Evolutionary conservation across 805 yeast species (phyloP), one percentile per base, ranked within the genome.

Genomic region (Barnettozyma wickerhamii): DNA sequence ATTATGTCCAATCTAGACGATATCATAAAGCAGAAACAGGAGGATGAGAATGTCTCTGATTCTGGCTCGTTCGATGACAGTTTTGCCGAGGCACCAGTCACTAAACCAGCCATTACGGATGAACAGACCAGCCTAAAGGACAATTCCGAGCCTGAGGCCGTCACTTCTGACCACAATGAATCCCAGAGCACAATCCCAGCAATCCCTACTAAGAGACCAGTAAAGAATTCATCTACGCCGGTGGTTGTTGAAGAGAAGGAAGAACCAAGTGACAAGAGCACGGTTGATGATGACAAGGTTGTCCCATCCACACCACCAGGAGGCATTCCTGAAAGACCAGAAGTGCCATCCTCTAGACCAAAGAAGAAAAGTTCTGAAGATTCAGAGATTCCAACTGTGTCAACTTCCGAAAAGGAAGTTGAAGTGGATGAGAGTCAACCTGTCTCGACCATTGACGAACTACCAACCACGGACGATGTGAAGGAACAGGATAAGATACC

Each of bases 171-270:
- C n/a, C n/a, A n/a, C n/a, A n/a, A 15, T 13, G 20, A 9, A 10
- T 18, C 20, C 7, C n/a, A n/a, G n/a, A n/a, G n/a, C n/a, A n/a
- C n/a, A n/a, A 27, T 46, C 21, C 61, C 62, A 19, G 39, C 17
- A 1, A 43, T 50, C 7, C 59, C 61, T 4, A 33, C 31, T n/a
- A n/a, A n/a, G 10, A 46, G 49, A 28, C 60, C 56, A 5, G 27
- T 39, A 12, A 38, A 43, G 18, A 32, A 28, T n/a, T 12, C 35
- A 29, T 33, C 45, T 3, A 29, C 35, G 10, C 28, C 43, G 20
- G 45, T 19, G 12, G 34, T 26, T 17, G 13, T 18, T 20, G 27
- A n/a, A 12, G 10, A 17, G 3, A 6, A 21, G 28, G 41, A 13
- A 35, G 51, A 29, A 30, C 43, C 49, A 18, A 33, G 18, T 24